Evolutionary conservation across 2,329 filamentous ascomycete species (phyloP).

Genomic region (Exophiala viscosa): DNA sequence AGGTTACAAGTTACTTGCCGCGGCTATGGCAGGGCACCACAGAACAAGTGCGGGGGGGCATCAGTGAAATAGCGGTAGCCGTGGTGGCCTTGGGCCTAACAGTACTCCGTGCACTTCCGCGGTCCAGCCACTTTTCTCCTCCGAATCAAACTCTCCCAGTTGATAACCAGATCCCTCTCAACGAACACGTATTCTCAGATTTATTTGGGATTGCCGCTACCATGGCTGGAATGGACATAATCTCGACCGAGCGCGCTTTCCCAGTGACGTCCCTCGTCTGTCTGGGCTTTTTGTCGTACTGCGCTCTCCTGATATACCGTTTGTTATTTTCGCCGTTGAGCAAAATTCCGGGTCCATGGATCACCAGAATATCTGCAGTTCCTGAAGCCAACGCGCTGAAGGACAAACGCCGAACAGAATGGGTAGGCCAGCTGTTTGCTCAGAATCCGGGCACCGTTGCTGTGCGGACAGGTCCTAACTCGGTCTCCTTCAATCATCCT

Average conservation of each 20-base stretch:
- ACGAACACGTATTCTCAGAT: no score
- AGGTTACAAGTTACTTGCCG: no score
- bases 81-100: no score
- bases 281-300: constrained; percentile 9
- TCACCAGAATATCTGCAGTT: constrained; percentile 18
- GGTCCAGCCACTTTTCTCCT: no score
- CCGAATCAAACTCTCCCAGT: no score
- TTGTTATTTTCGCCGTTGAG: constrained; percentile 27
- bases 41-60: no score
- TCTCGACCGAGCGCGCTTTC: neutral
- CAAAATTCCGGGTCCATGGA: constrained; percentile 27
- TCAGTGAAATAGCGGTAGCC: no score
- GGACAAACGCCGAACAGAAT: constrained; percentile 17
- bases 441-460: constrained; percentile 16
- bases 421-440: constrained; percentile 15
- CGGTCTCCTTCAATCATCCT: constrained; percentile 20
- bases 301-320: constrained; percentile 19
- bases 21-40: no score
- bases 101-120: no score
- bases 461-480: constrained; percentile 16
- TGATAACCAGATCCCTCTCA: no score
- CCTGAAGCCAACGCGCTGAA: constrained; percentile 18
- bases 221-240: constrained; percentile 5
- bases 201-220: neutral
- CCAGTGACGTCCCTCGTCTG: constrained; percentile 1